phyloP scores from a whole-genome alignment of 2,329 filamentous ascomycete species.

The Fusarium virguliforme region DNA sequence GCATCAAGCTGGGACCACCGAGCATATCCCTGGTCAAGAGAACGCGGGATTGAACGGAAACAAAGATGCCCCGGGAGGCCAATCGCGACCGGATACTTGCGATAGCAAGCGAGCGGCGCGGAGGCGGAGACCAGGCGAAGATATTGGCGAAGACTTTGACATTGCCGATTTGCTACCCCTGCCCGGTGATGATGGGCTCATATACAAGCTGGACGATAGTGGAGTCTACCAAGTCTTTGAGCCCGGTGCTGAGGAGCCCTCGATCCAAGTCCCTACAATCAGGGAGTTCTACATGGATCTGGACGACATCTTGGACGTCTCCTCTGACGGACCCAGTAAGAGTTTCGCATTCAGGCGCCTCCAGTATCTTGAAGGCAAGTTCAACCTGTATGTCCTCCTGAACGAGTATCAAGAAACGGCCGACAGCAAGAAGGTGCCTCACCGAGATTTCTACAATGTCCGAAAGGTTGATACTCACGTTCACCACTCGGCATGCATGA shows the following conservation, averaged over 20 bases:
- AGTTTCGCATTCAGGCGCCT: conserved; percentile 96
- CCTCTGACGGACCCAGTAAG: conserved; percentile 95
- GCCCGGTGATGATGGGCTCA: conserved; percentile 79
- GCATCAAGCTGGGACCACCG: conserved; percentile 27
- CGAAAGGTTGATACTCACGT: conserved; percentile 99
- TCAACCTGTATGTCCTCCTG: conserved; percentile 91
- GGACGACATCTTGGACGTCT: conserved; percentile 88
- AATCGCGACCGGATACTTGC: conserved; percentile 44
- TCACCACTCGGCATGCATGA: conserved; percentile 99
- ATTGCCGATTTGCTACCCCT: conserved; percentile 84
- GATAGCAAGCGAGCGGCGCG: conserved; percentile 66
- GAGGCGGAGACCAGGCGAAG: conserved; percentile 86
- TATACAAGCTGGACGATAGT: conserved; percentile 83
- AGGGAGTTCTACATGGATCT: conserved; percentile 97
- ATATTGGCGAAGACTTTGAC: conserved; percentile 94
- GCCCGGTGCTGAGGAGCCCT: conserved; percentile 75
- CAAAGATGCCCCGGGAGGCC: conserved; percentile 25
- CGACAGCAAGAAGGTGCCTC: conserved; percentile 96
- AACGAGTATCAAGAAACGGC: conserved; percentile 99
- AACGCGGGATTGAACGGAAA: conserved; percentile 32
- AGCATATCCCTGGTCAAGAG: conserved; percentile 43
- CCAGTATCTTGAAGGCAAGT: conserved; percentile 97
- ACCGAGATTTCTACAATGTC: conserved; percentile 99
- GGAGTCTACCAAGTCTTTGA: conserved; percentile 96
- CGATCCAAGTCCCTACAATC: conserved; percentile 89